Percentiles rank a stretch among this genome's conserved stretches.
Conservation (phyloP, 768 basidiomycete species). For the Serendipita sp. region DNA sequence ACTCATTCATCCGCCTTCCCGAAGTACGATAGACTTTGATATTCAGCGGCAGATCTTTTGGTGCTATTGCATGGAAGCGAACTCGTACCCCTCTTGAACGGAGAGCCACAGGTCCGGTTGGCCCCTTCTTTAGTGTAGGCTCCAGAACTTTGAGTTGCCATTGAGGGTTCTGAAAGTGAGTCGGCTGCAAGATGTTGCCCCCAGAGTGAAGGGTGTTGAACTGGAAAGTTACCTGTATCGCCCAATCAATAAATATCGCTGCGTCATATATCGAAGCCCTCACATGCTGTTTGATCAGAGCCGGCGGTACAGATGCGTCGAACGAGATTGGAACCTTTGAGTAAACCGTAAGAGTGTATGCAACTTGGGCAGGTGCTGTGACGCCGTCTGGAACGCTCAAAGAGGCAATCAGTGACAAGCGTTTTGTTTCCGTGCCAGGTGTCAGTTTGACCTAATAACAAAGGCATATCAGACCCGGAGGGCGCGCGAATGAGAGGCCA, state of each 20-base stretch:
- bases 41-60: slow-evolving; percentile 58
- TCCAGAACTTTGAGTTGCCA: slow-evolving; percentile 51
- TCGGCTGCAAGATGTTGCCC: slow-evolving; percentile 63
- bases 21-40: slow-evolving; percentile 57
- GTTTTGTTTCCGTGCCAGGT: background rate
- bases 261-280: background rate
- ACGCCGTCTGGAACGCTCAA: background rate
- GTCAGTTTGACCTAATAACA: slow-evolving; percentile 9
- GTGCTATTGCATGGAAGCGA: slow-evolving; percentile 37
- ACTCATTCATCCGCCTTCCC: slow-evolving; percentile 64
- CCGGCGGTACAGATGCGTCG: background rate
- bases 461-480: background rate
- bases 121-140: slow-evolving; percentile 7
- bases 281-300: background rate
- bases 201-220: slow-evolving; percentile 38
- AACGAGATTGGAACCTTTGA: background rate
- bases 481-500: no score
- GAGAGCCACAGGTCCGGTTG: background rate
- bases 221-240: background rate
- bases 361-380: background rate
- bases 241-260: background rate
- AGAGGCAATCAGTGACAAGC: background rate
- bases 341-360: background rate
- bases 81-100: slow-evolving; percentile 14
- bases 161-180: slow-evolving; percentile 84